Evolutionary conservation across 441 rosid genomes (phyloP), one percentile per base, ranked within the genome.

Genomic region (Pelargonium fulgidum): DNA sequence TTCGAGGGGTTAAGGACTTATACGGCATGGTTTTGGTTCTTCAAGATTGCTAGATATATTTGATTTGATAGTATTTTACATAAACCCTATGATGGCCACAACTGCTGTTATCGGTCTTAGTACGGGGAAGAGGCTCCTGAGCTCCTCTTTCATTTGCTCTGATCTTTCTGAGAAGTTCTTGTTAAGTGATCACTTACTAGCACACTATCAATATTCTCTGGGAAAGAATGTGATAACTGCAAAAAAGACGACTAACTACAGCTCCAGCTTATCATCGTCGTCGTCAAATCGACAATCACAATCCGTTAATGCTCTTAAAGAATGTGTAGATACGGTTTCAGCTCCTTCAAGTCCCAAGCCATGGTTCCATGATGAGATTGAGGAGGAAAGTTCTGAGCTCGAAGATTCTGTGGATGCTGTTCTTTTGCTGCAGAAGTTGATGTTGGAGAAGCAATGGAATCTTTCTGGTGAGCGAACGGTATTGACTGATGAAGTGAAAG

Each of bases 361-460:
- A 12, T 70, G 84, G 86, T 20, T 71, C 73, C 72, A 71, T 7
- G 70, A 72, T 76, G 84, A 81, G 33, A 52, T 80, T 0, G 81
- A 82, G 77, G 88, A 78, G 79, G 86, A 84, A 64, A 73, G 59
- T 71, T 73, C 80, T 64, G 87, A 80, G 54, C 83, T 83, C 65
- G 82, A 82, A 67, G 79, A 68, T 71, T 90, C 93, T 0, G 81
- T 93, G 47, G 97, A 93, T 50, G 96, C 89, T 65, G 82, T 91
- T 47, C 88, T 93, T 45, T 73, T 93, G 80, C 79, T 91, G 72
- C 99, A 93, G 82, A 93, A 86, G 82, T 88, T 91, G 65, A 83
- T 91, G 90, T 85, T 93, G 52, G 99, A 93, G 71, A 88, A 92
- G 76, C 97, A 91, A 56, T 93, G 97, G 99, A 89, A 79, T 71